Base-by-base conservation (phyloP, 768 basidiomycete genomes). In the Suillus placidus region DNA sequence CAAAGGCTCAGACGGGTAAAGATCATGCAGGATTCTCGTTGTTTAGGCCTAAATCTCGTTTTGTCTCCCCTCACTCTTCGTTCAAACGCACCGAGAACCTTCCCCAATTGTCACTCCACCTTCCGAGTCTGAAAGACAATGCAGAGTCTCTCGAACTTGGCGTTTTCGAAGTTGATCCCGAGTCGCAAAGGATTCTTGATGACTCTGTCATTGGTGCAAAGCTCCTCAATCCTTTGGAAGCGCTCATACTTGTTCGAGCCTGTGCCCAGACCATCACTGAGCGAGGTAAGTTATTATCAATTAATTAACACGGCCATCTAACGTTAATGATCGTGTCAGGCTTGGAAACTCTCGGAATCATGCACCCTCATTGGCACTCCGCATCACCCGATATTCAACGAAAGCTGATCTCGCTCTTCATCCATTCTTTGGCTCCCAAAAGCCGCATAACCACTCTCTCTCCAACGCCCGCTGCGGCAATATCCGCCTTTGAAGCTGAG, bases 341-440 rank as follows among this genome's bases (percentile, higher is more conserved):
- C n/a, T 81, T 93, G 60, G 91, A 93, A 73, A 88, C 89, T 4
- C 87, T 91, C 55, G 93, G 92, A 23, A 82, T 94, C 55, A 94
- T 94, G 90, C 90, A 90, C 70, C 91, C 93, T 6, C 89, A 93
- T 73, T 94, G 90, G 92, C 82, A 90, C 74, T 88, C 91, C 47
- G 83, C 92, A 10, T 92, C 90, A 7, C 85, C 86, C 9, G 84
- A 86, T 12, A 77, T 84, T n/a, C 92, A 94, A 74, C 87, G 79
- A 69, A 81, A 76, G 67, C 86, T 94, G 38, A 86, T 93, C 64
- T 90, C 90, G 20, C 83, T 73, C 32, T 93, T 89, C 79, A 80
- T 94, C 66, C 84, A 84, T 68, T 90, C 90, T 1, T 81, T 90
- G 75, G 79, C 81, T 68, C 72, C 82, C 54, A 81, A 82, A 64